phyloP scores from a whole-genome alignment of 495 filamentous ascomycete genomes.

The Lophium mytilinum region DNA sequence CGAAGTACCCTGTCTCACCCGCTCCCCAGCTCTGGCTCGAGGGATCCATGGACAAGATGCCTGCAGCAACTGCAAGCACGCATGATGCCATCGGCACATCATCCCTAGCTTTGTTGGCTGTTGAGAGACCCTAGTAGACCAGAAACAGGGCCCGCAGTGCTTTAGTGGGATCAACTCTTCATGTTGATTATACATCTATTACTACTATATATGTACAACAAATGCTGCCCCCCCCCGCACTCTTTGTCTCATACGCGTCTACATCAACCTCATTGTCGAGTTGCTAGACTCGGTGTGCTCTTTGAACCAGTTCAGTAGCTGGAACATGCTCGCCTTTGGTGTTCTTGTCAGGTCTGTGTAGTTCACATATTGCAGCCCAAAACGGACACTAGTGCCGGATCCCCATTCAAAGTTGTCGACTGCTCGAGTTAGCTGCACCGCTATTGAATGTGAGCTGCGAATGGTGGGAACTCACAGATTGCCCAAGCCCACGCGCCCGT shows the following conservation, averaged over 20 bases:
- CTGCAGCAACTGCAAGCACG: no score
- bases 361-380: constrained; percentile 40
- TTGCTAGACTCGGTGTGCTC: neutral
- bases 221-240: neutral
- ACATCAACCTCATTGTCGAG: neutral
- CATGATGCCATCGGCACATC: no score
- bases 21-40: no score
- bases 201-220: neutral
- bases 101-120: no score
- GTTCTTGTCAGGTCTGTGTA: constrained; percentile 34
- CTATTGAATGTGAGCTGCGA: neutral
- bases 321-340: constrained; percentile 40
- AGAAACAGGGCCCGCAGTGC: no score
- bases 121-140: no score
- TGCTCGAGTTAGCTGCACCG: constrained; percentile 18
- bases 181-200: no score
- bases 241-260: neutral
- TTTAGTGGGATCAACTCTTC: no score
- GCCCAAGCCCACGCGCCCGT: constrained; percentile 40
- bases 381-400: constrained; percentile 29
- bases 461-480: constrained; percentile 20
- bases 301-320: constrained; percentile 40
- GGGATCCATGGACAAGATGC: no score
- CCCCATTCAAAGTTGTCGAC: constrained; percentile 39
- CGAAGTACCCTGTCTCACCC: no score